A percentile compares a stretch with the other conserved stretches of the same genome.
phyloP scores from a whole-genome alignment of 805 yeast species.

The Metschnikowia santaceciliae region DNA sequence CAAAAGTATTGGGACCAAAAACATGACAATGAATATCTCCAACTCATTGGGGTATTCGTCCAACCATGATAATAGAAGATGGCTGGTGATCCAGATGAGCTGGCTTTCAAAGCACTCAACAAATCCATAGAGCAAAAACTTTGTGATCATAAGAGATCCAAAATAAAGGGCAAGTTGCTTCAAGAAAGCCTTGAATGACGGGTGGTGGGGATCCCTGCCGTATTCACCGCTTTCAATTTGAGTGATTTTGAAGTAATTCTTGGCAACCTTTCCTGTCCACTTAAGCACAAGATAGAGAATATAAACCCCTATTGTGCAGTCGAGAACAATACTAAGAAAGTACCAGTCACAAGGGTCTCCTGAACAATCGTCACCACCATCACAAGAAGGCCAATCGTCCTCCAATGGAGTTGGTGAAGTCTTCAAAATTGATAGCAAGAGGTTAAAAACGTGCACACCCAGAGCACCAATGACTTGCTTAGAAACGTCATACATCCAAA shows the following conservation, averaged over 20 bases:
- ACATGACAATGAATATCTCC: conserved; percentile 84
- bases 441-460: conserved; percentile 76
- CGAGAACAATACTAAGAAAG: conserved; percentile 80
- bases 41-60: conserved; percentile 67
- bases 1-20: conserved; percentile 71
- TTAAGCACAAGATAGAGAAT: conserved; percentile 55
- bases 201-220: conserved; percentile 59
- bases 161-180: conserved; percentile 73
- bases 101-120: conserved; percentile 63
- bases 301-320: conserved; percentile 92
- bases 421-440: conserved; percentile 63
- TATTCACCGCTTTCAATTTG: conserved; percentile 54
- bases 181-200: conserved; percentile 48
- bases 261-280: conserved; percentile 40
- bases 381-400: conserved; percentile 18
- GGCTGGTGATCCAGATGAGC: conserved; percentile 52
- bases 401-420: conserved; percentile 18
- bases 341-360: conserved; percentile 90
- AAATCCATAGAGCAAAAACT: conserved; percentile 53
- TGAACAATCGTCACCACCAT: conserved; percentile 11
- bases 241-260: conserved; percentile 38
- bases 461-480: conserved; percentile 88
- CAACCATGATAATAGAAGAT: conserved; percentile 78
- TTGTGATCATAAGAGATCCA: conserved; percentile 60
- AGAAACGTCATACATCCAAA: conserved; percentile 86